phyloP scores from a whole-genome alignment of 495 filamentous ascomycete genomes.

The Xylaria scruposa region DNA sequence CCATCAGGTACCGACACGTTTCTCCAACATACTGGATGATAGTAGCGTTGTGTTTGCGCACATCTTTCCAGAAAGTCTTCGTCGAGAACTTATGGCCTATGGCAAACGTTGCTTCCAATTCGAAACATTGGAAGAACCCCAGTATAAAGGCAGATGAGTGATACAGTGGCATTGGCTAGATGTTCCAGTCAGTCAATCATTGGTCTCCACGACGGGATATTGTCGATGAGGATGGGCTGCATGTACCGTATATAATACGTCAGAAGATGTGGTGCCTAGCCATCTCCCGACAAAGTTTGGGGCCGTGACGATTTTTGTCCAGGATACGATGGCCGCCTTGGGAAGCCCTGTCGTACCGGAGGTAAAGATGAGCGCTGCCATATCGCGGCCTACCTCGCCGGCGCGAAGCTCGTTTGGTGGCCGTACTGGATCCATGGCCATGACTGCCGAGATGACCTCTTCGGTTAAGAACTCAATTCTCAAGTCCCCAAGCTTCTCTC shows the following conservation, averaged over 20 bases:
- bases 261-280: conserved; percentile 62
- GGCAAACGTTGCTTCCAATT: conserved; percentile 68
- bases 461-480: conserved; percentile 67
- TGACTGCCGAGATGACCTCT: conserved; percentile 67
- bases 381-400: conserved; percentile 58
- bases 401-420: conserved; percentile 66
- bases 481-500: conserved; percentile 51
- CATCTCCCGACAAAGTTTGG: conserved; percentile 62
- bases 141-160: conserved; percentile 83
- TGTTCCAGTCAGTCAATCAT: conserved; percentile 23
- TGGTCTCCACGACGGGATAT: neutral
- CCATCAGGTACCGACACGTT: conserved; percentile 87
- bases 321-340: conserved; percentile 86
- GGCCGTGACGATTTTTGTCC: conserved; percentile 68
- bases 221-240: neutral
- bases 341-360: conserved; percentile 90
- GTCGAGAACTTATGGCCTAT: conserved; percentile 85
- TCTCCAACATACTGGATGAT: conserved; percentile 96
- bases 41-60: conserved; percentile 73
- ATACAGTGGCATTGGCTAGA: conserved; percentile 90
- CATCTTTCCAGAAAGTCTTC: conserved; percentile 81
- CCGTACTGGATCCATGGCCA: conserved; percentile 63
- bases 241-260: conserved; percentile 82
- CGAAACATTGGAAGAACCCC: conserved; percentile 66
- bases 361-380: conserved; percentile 83